Base-by-base conservation (phyloP, 2,329 filamentous ascomycete genomes). In the Diaporthe citri region DNA sequence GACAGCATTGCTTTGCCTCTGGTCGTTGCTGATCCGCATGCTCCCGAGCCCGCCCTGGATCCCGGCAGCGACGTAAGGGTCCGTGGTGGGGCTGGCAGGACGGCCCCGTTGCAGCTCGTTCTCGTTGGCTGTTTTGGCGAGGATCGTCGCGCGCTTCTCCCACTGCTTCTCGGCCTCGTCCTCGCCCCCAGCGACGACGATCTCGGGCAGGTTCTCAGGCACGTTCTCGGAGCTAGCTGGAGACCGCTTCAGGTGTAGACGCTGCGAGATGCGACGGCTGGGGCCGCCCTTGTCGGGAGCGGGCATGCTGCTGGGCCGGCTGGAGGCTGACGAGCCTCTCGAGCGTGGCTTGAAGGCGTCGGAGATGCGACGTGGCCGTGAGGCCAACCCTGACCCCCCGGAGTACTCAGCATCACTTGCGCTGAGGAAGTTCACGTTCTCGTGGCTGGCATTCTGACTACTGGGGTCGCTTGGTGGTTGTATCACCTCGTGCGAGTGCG, bases 61-160 rank as follows among this genome's bases (percentile, higher is more conserved):
- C 76, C 76, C 78, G 39, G 75, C 75, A 39, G 70, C 43, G 51
- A 43, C 59, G 72, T 60, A 52, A 20, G n/a, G 59, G 34, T 71
- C 76, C 62, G 75, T 75, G n/a, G 81, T 80, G 46, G 87, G 84
- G 17, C 86, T 84, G 13, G 80, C 77, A 6, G 88, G 85, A 25
- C 82, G 82, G 77, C 83, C 83, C 78, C 84, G 86, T 77, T 85
- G 84, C 74, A 85, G 83, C 78, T 89, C 88, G 79, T 89, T 91
- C 78, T 89, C 88, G 78, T 90, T 90, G 43, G 76, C 76, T 25
- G 76, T 62, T 56, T 71, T 74, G 60, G 95, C 96, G 78, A 98
- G 87, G 75, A 97, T 90, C n/a, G 96, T 98, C 39, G 97, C 97
- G 76, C 96, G 90, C 86, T 94, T 93, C 88, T 98, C 97, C 97